Percentiles rank a stretch among this genome's conserved stretches.
Conservation (phyloP, 2,329 filamentous ascomycete species). For the Pyrenophora teres region DNA sequence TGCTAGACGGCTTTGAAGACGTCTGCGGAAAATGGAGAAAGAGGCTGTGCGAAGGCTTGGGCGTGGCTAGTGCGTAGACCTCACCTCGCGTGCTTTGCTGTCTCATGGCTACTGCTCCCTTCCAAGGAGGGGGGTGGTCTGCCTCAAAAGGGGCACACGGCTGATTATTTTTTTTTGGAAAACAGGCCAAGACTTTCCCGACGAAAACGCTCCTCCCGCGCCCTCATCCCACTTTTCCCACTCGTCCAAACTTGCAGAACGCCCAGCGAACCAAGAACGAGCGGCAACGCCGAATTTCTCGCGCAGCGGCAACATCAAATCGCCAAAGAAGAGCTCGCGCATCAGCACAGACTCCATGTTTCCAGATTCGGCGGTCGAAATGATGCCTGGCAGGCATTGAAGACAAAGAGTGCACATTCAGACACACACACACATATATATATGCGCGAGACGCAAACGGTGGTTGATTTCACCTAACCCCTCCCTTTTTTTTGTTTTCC, state of each 20-base stretch:
- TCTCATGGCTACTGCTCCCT: not conserved
- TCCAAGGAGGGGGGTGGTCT: too few relatives aligned
- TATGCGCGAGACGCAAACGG: too few relatives aligned
- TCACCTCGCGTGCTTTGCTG: not conserved
- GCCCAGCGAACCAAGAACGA: not conserved
- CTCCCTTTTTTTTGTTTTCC: not conserved
- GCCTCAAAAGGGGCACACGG: not conserved
- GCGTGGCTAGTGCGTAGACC: conserved; percentile 43
- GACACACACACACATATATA: too few relatives aligned
- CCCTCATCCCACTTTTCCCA: not conserved
- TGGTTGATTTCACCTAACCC: not conserved
- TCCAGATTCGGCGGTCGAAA: conserved; percentile 9
- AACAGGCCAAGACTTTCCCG: conserved; percentile 1
- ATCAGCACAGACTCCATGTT: conserved; percentile 14
- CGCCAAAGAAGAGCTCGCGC: not conserved
- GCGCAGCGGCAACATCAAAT: not conserved
- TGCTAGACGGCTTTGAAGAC: conserved; percentile 90
- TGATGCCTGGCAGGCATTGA: not conserved
- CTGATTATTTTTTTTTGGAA: not conserved
- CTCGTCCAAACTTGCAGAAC: not conserved
- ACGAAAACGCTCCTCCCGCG: not conserved
- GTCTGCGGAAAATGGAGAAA: conserved; percentile 84
- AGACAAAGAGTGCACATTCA: too few relatives aligned
- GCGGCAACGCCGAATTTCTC: not conserved
- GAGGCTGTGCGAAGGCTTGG: conserved; percentile 62